Evolutionary conservation across 371 early-diverging fungal species (phyloP), one percentile per base, ranked within the genome.

Genomic region (Mucor irregularis): DNA sequence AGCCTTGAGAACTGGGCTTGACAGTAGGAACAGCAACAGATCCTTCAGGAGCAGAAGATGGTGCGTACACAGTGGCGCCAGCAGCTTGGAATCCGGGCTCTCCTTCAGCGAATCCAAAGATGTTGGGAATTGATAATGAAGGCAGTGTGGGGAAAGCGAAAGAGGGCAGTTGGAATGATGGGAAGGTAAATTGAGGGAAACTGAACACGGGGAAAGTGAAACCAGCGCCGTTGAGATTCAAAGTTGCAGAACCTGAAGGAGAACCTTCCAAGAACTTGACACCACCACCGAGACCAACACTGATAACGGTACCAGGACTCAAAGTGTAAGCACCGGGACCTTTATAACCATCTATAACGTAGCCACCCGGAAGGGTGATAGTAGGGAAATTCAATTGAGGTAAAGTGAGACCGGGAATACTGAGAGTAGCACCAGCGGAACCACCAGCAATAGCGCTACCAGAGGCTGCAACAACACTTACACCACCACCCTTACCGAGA

Each of bases 311-410:
- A 35, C 57, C 57, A 19, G 49, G 49, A 16, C 33, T 13, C 16
- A 43, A 16, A 0, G 45, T 50, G 17, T 57, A 49, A n/a, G 44
- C 0, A 5, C 58, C 58, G 14, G 58, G 50, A n/a, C 45, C 58
- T 29, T n/a, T 50, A 16, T 17, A 58, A 6, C n/a, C 6, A 5
- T 26, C 44, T 37, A 58, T 17, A 14, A 24, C 8, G 6, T 44
- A 9, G 1, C 43, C 58, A 10, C 17, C 29, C 13, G 13, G 26
- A 2, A 57, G 14, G 24, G 34, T 44, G 10, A 57, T 13, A 3
- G 49, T 33, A 43, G 29, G 49, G 25, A 35, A 49, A 17, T 8
- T 21, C 5, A 43, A 49, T 25, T 5, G 17, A 9, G 55, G 55
- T 29, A 54, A 29, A 14, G 46, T 37, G 8, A 54, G 35, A 21